These are phyloP conservation scores for Clitocybe nebularis DNA, from an alignment of 1,284 basidiomycete genomes.

Conservation along the genomic window DNA sequence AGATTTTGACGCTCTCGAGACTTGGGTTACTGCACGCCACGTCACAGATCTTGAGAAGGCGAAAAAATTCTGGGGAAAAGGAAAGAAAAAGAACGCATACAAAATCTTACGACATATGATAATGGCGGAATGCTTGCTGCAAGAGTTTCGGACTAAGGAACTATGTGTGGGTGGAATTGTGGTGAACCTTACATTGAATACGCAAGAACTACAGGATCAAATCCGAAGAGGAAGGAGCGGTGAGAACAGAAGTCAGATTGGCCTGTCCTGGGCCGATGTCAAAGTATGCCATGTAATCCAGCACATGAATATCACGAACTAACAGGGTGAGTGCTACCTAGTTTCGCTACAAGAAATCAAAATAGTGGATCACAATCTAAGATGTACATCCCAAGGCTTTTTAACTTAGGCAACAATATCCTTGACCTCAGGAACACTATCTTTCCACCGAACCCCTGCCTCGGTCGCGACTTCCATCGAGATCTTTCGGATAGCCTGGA, in stretches of 20 bases:
- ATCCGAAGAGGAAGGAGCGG: background rate
- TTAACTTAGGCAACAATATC: conserved; percentile 6
- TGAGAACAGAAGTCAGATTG: conserved; percentile 12
- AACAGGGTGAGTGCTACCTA: too few species aligned
- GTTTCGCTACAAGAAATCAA: too few species aligned
- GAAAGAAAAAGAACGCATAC: conserved; percentile 15
- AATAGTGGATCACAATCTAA: too few species aligned
- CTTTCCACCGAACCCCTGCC: conserved; percentile 41
- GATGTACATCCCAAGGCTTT: background rate
- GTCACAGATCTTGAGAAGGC: conserved; percentile 18
- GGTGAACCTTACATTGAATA: conserved; percentile 3
- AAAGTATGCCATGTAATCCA: background rate
- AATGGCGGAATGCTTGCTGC: conserved; percentile 14
- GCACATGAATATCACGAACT: too few species aligned
- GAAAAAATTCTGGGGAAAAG: conserved; percentile 20
- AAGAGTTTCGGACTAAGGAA: conserved; percentile 12
- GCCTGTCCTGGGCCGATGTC: conserved; percentile 15
- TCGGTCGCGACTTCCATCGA: conserved; percentile 34
- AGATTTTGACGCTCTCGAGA: conserved; percentile 6
- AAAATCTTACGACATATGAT: conserved; percentile 20
- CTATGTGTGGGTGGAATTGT: conserved; percentile 1
- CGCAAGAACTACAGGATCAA: background rate
- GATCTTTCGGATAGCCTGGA: conserved; percentile 37
- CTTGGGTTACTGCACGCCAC: conserved; percentile 13
- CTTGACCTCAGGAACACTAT: conserved; percentile 36